Evolutionary conservation across 2,329 filamentous ascomycete species (phyloP), one percentile per base, ranked within the genome.

Genomic region (Cladophialophora carrionii): DNA sequence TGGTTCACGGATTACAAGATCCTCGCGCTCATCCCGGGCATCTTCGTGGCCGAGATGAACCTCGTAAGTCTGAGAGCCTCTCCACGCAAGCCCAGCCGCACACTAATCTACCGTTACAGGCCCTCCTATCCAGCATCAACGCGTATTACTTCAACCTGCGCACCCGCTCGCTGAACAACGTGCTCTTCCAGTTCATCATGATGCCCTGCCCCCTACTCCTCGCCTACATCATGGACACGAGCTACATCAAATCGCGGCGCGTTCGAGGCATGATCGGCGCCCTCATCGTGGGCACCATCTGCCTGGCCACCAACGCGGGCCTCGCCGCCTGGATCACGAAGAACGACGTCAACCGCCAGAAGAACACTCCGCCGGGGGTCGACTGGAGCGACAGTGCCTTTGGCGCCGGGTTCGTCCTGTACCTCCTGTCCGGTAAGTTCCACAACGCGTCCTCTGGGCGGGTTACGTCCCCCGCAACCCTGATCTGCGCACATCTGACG

Each of bases 211-310:
- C 68, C 1, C 24, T 66, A 3, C 20, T 60, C 5, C 52, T 71
- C 20, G 73, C 74, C 0, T 76, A 72, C 54, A 24, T 75, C 3
- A 72, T 73, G 10, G 76, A 77, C 57, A 73, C 63, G 34, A 65
- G 70, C 6, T 65, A 73, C 37, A 65, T 68, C 48, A 66, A 64
- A 31, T 67, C 63, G 9, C 65, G 69, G 24, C 61, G 66, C 8
- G 24, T 52, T 17, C 55, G 64, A n/a, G 69, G 67, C 12, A 58
- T 70, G 22, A 52, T 68, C 10, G 69, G 67, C 41, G 61, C 58
- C 9, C 29, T 56, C 24, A 56, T 70, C 17, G 63, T 66, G 26
- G 62, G 65, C 17, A 46, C 56, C 17, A 64, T 70, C 52, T 57
- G 59, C 29, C 43, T 65, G 12, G 69, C 32, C 41, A 61, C 59